Evolutionary conservation across 2,329 filamentous ascomycete genomes (phyloP).

Genomic region (Samsoniella hepiali): DNA sequence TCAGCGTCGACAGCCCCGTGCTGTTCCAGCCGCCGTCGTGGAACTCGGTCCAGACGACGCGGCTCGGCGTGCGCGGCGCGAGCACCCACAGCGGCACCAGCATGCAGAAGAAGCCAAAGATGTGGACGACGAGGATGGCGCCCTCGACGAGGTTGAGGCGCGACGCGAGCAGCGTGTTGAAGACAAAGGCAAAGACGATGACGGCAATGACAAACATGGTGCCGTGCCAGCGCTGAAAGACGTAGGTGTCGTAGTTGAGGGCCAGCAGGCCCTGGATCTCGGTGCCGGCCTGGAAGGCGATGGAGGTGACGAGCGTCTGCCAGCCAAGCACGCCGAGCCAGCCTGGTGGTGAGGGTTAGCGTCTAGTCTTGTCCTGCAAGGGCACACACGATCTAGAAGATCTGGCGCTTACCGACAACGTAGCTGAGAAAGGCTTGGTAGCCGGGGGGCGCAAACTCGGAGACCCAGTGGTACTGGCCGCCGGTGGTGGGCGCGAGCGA

Average conservation of each 20-base stretch:
- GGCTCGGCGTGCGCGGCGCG: slow-evolving; percentile 27
- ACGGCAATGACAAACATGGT: slow-evolving; percentile 43
- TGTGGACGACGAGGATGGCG: slow-evolving; percentile 43
- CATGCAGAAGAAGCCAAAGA: slow-evolving; percentile 25
- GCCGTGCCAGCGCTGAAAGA: slow-evolving; percentile 38
- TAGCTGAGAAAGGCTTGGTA: slow-evolving; percentile 50
- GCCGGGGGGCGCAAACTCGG: slow-evolving; percentile 43
- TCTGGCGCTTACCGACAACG: slow-evolving; percentile 23
- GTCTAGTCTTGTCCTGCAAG: no score
- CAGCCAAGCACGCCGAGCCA: slow-evolving; percentile 41
- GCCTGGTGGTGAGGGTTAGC: slow-evolving; percentile 21
- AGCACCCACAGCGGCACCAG: slow-evolving; percentile 38
- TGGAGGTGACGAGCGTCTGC: slow-evolving; percentile 36
- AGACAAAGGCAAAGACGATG: slow-evolving; percentile 28
- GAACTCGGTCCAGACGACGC: slow-evolving; percentile 30
- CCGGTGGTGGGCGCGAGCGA: slow-evolving; percentile 50
- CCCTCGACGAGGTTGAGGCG: slow-evolving; percentile 42
- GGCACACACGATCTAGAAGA: no score
- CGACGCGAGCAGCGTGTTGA: slow-evolving; percentile 31
- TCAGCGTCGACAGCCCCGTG: slow-evolving; percentile 33
- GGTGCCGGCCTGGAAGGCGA: slow-evolving; percentile 37
- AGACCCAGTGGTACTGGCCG: slow-evolving; percentile 54
- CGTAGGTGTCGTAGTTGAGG: slow-evolving; percentile 34
- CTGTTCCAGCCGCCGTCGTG: slow-evolving; percentile 34
- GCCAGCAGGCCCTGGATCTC: slow-evolving; percentile 39